Evolutionary conservation across 2,329 filamentous ascomycete genomes (phyloP), one percentile per base, ranked within the genome.

Genomic region (Ambrosiella cleistominuta): DNA sequence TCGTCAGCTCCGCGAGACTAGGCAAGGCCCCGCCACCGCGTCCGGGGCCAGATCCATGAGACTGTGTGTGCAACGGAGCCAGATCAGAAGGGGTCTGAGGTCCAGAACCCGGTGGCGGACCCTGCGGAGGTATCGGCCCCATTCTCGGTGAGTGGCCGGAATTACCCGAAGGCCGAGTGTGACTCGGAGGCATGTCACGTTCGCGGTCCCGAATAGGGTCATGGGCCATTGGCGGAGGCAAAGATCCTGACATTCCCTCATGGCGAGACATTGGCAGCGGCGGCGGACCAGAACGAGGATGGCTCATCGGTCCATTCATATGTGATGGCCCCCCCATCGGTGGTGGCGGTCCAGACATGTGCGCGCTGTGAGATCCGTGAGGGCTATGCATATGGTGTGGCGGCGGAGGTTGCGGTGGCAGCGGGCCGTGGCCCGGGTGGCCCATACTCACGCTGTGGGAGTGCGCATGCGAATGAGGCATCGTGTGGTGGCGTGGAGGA

Each of bases 1-100:
- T 83, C 1, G 81, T 83, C 63, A 84, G 72, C 65, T 84, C 80
- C 40, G 77, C 75, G 13, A 84, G 72, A 55, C 79, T 75, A 1
- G 81, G 81, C n/a, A 84, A 69, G 61, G 77, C 70, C 0, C 71
- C 74, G 5, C 69, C 69, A n/a, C 69, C 68, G 36, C 69, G 66
- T 7, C 68, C 67, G 37, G 69, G 68, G 47, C 27, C 27, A 27
- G 27, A 27, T 5, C n/a, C 11, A 56, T 66, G 66, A 1, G 50
- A 50, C 11, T 58, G 58, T n/a, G 59, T 51, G 15, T 62, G 55
- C 12, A 60, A 42, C 19, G 58, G 58, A n/a, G 58, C 54, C 7
- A 60, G 44, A 35, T 60, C 58, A n/a, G 55, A 54, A 49, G 51
- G 58, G 15, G 38, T 45, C 1, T 35, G 47, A 15, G 52, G 52